These are phyloP conservation scores for Kodamaea sagamina DNA, from an alignment of 805 yeast genomes.

Conservation along the genomic window DNA sequence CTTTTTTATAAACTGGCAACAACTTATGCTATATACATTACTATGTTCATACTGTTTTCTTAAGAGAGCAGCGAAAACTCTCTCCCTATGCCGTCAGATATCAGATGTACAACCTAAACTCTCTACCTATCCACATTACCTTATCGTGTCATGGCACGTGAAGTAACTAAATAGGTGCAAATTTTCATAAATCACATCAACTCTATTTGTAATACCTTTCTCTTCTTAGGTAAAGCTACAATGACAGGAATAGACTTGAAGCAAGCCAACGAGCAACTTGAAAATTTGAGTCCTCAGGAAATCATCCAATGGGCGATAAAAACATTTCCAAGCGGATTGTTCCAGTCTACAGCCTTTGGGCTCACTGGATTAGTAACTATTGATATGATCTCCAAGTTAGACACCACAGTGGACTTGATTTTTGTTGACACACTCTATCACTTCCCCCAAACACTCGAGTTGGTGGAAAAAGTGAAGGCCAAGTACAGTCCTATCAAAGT, in stretches of 20 bases:
- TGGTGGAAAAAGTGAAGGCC: constrained; percentile 58
- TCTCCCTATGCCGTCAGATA: no score
- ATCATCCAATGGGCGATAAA: constrained; percentile 78
- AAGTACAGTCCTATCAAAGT: constrained; percentile 55
- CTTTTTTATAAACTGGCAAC: no score
- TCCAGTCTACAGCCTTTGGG: constrained; percentile 94
- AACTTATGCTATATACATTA: no score
- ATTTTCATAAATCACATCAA: no score
- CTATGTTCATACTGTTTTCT: no score
- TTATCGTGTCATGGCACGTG: constrained; percentile 2
- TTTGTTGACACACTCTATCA: constrained; percentile 91
- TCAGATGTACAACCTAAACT: no score
- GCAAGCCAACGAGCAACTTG: constrained; percentile 64
- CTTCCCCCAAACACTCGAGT: constrained; percentile 87
- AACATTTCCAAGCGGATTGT: constrained; percentile 75
- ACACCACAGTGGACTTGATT: constrained; percentile 63
- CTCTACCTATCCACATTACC: no score
- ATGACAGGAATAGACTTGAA: constrained; percentile 42
- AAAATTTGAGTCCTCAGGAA: constrained; percentile 63
- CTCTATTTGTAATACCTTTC: neutral
- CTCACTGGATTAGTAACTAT: constrained; percentile 86
- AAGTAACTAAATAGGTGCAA: neutral
- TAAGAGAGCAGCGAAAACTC: no score
- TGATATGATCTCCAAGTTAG: constrained; percentile 70
- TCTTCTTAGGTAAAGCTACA: neutral